A percentile compares a stretch with the other conserved stretches of the same genome.
These are phyloP conservation scores for Epichloe gansuensis DNA, from an alignment of 2,329 filamentous ascomycete genomes.

Conservation along the genomic window DNA sequence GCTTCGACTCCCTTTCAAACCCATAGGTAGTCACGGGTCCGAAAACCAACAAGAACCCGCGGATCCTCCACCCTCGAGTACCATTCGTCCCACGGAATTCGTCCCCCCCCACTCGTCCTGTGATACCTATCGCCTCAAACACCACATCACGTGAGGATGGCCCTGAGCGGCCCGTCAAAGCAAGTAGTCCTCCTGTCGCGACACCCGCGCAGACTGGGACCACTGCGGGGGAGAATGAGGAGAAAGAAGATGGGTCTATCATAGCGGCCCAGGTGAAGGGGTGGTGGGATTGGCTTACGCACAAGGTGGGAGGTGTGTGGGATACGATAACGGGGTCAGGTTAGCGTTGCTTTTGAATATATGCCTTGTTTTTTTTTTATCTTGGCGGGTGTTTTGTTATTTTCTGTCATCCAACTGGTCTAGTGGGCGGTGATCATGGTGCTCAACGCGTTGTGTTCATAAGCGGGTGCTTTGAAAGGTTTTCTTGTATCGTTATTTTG, in stretches of 20 bases:
- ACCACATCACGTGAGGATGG: neutral
- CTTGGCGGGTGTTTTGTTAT: neutral
- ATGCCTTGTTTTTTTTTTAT: neutral
- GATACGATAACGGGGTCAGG: slow-evolving; percentile 25
- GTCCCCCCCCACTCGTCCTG: neutral
- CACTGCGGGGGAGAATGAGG: neutral
- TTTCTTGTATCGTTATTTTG: no score
- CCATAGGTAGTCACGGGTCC: slow-evolving; percentile 47
- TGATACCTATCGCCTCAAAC: neutral
- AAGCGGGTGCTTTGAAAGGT: no score
- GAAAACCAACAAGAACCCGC: slow-evolving; percentile 34
- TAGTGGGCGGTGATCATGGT: no score
- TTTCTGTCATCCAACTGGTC: no score
- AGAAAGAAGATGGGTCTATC: slow-evolving; percentile 12
- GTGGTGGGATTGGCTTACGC: slow-evolving; percentile 40
- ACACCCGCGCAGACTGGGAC: neutral
- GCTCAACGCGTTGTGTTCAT: no score
- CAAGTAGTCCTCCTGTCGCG: neutral
- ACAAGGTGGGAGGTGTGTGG: slow-evolving; percentile 34
- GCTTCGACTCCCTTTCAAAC: slow-evolving; percentile 54
- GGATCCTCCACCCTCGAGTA: slow-evolving; percentile 28
- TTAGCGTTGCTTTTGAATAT: neutral
- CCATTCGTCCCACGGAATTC: slow-evolving; percentile 1
- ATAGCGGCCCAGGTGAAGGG: slow-evolving; percentile 20
- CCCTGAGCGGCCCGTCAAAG: slow-evolving; percentile 1